These are phyloP conservation scores for Dactylellina drechsleri DNA, from an alignment of 2,329 filamentous ascomycete genomes.

Conservation along the genomic window DNA sequence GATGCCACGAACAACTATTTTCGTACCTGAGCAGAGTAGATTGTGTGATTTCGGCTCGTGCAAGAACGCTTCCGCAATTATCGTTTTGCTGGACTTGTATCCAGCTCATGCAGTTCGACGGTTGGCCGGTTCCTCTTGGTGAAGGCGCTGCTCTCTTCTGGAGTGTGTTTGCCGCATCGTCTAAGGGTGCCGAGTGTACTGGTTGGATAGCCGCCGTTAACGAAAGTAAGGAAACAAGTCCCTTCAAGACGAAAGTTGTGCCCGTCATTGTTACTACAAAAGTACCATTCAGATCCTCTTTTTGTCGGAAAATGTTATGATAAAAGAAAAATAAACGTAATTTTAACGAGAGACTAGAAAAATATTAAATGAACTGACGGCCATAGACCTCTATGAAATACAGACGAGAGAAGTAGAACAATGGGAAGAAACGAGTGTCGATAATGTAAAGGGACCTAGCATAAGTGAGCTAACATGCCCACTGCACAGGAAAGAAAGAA, in stretches of 20 bases:
- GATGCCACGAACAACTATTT: too few relatives aligned
- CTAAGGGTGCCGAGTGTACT: constrained; percentile 9
- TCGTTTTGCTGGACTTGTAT: neutral
- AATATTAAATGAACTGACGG: neutral
- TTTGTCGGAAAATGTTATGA: neutral
- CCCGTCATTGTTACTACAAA: constrained; percentile 31
- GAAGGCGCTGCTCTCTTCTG: constrained; percentile 7
- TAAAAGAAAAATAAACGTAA: neutral
- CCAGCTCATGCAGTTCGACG: constrained; percentile 20
- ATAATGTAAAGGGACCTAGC: neutral
- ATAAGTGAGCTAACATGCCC: neutral
- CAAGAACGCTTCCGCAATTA: neutral
- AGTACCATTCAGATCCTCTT: neutral
- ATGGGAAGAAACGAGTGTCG: constrained; percentile 4
- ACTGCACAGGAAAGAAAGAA: neutral
- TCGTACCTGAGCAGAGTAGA: constrained; percentile 10
- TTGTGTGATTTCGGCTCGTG: neutral
- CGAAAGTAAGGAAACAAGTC: constrained; percentile 22
- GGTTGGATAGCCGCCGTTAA: constrained; percentile 18
- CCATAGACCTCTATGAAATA: constrained; percentile 13
- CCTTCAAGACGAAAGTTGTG: constrained; percentile 14
- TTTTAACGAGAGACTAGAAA: constrained; percentile 12
- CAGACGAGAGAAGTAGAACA: neutral
- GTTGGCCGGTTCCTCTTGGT: neutral
- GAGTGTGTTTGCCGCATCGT: constrained; percentile 9